Base-by-base conservation (phyloP, 768 basidiomycete genomes). In the Crassisporium funariophilum region DNA sequence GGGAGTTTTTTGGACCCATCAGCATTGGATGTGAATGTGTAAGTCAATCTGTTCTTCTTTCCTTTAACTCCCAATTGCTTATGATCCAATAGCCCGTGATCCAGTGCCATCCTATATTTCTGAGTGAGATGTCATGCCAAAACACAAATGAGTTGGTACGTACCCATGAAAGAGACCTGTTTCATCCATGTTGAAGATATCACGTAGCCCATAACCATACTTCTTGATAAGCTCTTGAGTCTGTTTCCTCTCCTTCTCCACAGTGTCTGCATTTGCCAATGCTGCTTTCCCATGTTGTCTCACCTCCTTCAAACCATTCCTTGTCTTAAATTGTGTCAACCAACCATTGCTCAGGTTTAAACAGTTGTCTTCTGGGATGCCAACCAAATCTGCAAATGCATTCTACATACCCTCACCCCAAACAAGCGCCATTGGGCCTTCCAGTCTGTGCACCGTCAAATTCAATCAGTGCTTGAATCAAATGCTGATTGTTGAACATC, bases 171-270 rank as follows among this genome's bases (percentile, higher is more conserved):
- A 72, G 1, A 70, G 50, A 0, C 64, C 57, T 0, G 64, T 65
- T 43, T 72, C 63, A 47, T 74, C 70, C 49, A 63, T 58, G 47
- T 73, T 74, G 31, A 65, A 74, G 13, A 68, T 59, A 45, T 74
- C 65, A 13, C 46, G 36, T 4, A 49, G 41, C 29, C 45, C 13
- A 46, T 68, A 72, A 0, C 57, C 55, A 46, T 41, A n/a, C 10
- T 64, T 50, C 29, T 53, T 39, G 6, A 70, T 65, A 1, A 72
- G 27, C 16, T 60, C 55, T 25, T 59, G 53, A 2, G 74, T 24
- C 0, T 53, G 44, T 4, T 53, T 23, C 2, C 50, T 31, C 49
- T 73, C 68, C 0, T 41, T 29, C 12, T 61, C 60, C 15, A 70
- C 57, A 12, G 37, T 55, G 5, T 55, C 45, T 1, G 47, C 17